Evolutionary conservation across 345 rosid species (phyloP), one percentile per base, ranked within the genome.

Genomic region (Lumnitzera littorea): DNA sequence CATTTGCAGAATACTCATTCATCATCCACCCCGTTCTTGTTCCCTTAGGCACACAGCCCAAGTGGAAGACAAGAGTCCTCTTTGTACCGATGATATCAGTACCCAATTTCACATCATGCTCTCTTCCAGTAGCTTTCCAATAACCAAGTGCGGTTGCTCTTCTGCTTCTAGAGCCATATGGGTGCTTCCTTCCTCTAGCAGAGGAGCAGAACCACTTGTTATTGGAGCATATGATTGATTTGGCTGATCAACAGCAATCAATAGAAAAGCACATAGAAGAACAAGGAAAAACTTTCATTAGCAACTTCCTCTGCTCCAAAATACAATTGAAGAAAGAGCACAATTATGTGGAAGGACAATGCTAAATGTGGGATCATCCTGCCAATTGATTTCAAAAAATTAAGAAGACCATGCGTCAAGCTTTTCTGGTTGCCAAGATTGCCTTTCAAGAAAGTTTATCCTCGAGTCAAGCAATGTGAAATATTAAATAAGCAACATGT

Each of bases 51-150:
- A 89, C 96, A 43, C 94, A 88, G 56, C 98, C 96, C 0, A 65
- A 53, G 57, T 88, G 97, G 69, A 88, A 88, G 17, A 91, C 94
- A 0, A 91, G 89, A 48, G 98, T 88, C 69, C 96, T 86, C 74
- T 91, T 91, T 3, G 85, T 82, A 14, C 97, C 97, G 55, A 88
- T 78, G 12, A 78, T 66, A 6, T 53, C 53, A 24, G 76, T 59
- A 17, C 87, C 84, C 11, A 82, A 71, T 71, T 74, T 86, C 3
- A 91, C 89, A 31, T 68, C 76, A 3, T 91, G 73, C 53, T 88
- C 97, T 66, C 81, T 91, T 56, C 97, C 97, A 0, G 97, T 91
- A 27, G 91, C 91, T 74, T 91, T 91, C 98, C 94, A 88, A 41
- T 86, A 91, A 0, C 98, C 96, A 1, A 55, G 86, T 48, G 71